phyloP scores from a whole-genome alignment of 345 rosid genomes.

The Trapa bicornis region DNA sequence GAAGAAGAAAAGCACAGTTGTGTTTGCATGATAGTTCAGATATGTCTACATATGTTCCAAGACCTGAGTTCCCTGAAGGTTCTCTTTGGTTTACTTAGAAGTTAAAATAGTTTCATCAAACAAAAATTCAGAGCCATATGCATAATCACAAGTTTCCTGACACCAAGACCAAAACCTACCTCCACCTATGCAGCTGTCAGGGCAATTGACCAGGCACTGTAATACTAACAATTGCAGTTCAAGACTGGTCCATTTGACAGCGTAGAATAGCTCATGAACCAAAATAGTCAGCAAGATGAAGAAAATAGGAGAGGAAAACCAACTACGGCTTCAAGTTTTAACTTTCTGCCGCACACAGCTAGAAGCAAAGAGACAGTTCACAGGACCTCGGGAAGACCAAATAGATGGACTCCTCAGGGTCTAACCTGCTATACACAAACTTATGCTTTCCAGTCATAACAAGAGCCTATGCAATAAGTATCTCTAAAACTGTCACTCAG shows the following conservation, averaged over 20 bases:
- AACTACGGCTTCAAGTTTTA: neutral
- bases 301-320: neutral
- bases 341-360: neutral
- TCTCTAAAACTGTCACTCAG: conserved; percentile 2
- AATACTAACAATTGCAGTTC: no score
- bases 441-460: neutral
- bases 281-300: neutral
- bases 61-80: no score
- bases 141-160: no score
- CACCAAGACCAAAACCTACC: no score
- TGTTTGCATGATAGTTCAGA: no score
- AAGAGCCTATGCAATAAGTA: neutral
- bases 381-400: neutral
- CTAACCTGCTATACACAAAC: neutral
- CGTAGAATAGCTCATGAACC: neutral
- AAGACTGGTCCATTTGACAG: neutral
- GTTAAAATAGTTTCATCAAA: no score
- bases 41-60: no score
- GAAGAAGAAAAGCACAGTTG: neutral
- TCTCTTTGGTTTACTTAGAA: no score
- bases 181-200: no score
- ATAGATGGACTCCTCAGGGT: neutral
- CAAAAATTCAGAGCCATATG: no score
- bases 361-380: neutral
- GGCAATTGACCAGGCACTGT: no score